Evolutionary conservation across 2,329 filamentous ascomycete genomes (phyloP).

Genomic region (Trichoderma cornu-damae): DNA sequence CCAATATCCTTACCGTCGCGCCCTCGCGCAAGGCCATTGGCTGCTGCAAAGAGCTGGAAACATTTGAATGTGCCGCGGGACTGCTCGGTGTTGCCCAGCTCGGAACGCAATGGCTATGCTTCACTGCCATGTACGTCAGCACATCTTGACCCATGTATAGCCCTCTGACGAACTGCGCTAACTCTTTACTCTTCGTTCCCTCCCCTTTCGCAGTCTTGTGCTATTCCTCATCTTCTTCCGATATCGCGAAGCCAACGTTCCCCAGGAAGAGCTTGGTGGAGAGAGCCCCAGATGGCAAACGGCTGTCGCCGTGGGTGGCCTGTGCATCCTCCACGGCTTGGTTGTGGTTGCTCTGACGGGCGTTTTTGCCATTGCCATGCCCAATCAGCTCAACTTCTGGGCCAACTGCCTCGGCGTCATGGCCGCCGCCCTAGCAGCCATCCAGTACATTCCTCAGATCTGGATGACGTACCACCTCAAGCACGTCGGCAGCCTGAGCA

Average conservation of each 20-base stretch:
- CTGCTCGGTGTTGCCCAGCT: constrained; percentile 87
- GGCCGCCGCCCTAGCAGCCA: constrained; percentile 69
- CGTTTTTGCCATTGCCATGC: constrained; percentile 59
- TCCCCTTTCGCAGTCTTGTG: constrained; percentile 59
- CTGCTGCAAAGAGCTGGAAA: constrained; percentile 78
- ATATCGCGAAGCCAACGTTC: constrained; percentile 49
- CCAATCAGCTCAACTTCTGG: constrained; percentile 65
- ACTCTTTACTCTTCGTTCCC: too few species aligned
- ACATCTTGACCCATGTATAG: not conserved
- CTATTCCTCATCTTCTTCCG: constrained; percentile 96
- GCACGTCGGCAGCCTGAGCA: constrained; percentile 84
- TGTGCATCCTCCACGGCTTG: constrained; percentile 73
- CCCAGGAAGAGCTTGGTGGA: constrained; percentile 45
- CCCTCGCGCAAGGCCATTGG: constrained; percentile 74
- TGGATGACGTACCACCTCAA: constrained; percentile 82
- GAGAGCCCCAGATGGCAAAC: constrained; percentile 67
- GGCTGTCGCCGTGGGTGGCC: constrained; percentile 66
- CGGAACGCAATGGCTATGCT: constrained; percentile 86
- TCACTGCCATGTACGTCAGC: constrained; percentile 72
- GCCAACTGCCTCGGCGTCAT: constrained; percentile 80
- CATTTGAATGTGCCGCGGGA: constrained; percentile 78
- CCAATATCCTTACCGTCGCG: constrained; percentile 87
- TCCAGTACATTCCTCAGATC: constrained; percentile 95
- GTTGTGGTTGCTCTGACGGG: constrained; percentile 62
- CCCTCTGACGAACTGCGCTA: constrained; percentile 18